phyloP scores from a whole-genome alignment of 352 stramenopile genomes.

The Phytophthora fragariae region DNA sequence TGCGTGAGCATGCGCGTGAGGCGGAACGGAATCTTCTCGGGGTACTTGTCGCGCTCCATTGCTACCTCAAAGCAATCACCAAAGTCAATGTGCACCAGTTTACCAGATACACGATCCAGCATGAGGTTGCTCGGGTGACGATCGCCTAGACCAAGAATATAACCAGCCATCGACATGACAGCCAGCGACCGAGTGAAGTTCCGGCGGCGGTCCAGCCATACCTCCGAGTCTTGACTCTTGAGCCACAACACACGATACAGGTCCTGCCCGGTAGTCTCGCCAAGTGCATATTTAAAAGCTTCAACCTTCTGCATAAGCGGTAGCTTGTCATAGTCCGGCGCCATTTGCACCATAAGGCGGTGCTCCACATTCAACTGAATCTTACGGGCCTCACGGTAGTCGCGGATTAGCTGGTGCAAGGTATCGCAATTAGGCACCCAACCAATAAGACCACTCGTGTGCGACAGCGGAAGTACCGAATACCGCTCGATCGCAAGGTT shows the following conservation, averaged over 20 bases:
- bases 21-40: conserved; percentile 99
- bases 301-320: conserved; percentile 99
- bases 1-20: conserved; percentile 99
- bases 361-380: conserved; percentile 98
- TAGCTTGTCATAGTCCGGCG: conserved; percentile 98
- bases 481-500: conserved; percentile 99
- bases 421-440: conserved; percentile 99
- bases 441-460: conserved; percentile 98
- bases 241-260: conserved; percentile 99
- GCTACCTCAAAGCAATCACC: conserved; percentile 99
- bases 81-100: conserved; percentile 99
- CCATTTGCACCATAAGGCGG: conserved; percentile 97
- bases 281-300: conserved; percentile 95
- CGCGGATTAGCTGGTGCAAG: conserved; percentile 98
- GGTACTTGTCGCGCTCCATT: conserved; percentile 99
- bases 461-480: conserved; percentile 97
- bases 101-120: conserved; percentile 99
- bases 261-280: conserved; percentile 97
- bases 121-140: conserved; percentile 99
- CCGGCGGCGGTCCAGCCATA: conserved; percentile 98
- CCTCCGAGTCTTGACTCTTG: conserved; percentile 98
- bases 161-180: conserved; percentile 99
- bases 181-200: conserved; percentile 99
- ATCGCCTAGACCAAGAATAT: conserved; percentile 99
- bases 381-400: conserved; percentile 94